These are phyloP conservation scores for Euphorbia peplus DNA, from an alignment of 345 rosid species.

Conservation along the genomic window DNA sequence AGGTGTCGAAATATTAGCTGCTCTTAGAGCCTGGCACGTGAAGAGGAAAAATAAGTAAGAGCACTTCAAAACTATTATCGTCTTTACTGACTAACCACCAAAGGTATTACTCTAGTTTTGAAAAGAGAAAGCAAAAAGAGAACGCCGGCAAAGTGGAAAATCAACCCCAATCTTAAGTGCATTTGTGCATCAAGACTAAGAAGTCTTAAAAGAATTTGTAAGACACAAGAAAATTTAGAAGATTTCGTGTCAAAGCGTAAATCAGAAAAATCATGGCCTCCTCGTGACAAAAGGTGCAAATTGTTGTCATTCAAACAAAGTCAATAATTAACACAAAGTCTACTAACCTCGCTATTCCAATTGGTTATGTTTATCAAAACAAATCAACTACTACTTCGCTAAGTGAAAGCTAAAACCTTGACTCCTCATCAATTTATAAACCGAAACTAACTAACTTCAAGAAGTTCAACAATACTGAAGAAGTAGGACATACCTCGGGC, in stretches of 20 bases:
- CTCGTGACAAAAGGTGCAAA: not conserved
- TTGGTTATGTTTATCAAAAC: not conserved
- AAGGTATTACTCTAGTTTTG: not conserved
- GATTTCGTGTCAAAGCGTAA: not conserved
- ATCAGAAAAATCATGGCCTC: not conserved
- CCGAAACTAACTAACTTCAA: not conserved
- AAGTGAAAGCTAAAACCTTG: not conserved
- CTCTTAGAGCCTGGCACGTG: constrained; percentile 55
- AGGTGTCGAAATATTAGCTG: constrained; percentile 56
- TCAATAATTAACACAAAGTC: not conserved
- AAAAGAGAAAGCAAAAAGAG: not conserved
- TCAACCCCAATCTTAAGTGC: not conserved
- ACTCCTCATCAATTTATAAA: not conserved
- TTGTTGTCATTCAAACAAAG: not conserved
- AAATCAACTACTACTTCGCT: not conserved
- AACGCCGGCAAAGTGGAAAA: not conserved
- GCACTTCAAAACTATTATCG: not conserved
- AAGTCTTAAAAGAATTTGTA: too few species aligned
- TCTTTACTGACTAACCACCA: too few species aligned
- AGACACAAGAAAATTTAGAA: too few species aligned
- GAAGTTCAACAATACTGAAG: not conserved
- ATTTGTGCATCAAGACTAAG: too few species aligned
- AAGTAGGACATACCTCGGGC: constrained; percentile 60
- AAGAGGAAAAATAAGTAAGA: constrained; percentile 15
- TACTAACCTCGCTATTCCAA: not conserved